These are phyloP conservation scores for Antitrichia curtipendula DNA, from an alignment of 225 moss, liverwort and hornwort genomes.

Conservation along the genomic window DNA sequence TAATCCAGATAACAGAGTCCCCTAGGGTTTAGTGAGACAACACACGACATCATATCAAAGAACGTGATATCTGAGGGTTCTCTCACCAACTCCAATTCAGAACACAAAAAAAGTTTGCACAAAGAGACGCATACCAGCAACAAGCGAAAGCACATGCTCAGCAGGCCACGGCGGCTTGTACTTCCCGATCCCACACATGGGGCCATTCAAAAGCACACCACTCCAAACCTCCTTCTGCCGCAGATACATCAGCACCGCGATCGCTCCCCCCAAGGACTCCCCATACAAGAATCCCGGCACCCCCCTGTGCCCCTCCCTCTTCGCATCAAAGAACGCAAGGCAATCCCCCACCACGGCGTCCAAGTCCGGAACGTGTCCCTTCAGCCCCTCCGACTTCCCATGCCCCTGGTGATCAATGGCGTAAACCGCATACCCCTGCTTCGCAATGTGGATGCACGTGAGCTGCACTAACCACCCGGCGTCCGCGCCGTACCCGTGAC, in stretches of 20 bases:
- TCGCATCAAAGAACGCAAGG: slow-evolving; percentile 44
- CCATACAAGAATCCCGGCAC: slow-evolving; percentile 64
- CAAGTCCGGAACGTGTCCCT: slow-evolving; percentile 55
- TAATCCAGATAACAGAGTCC: not conserved
- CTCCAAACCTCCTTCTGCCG: slow-evolving; percentile 42
- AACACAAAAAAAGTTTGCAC: not conserved
- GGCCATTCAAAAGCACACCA: slow-evolving; percentile 58
- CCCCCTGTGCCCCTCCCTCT: slow-evolving; percentile 6
- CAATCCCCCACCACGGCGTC: slow-evolving; percentile 53
- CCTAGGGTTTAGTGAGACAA: not conserved
- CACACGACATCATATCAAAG: not conserved
- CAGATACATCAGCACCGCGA: slow-evolving; percentile 54
- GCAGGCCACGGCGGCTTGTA: slow-evolving; percentile 64
- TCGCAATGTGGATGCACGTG: slow-evolving; percentile 61
- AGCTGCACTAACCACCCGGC: slow-evolving; percentile 85
- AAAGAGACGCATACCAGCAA: slow-evolving; percentile 25
- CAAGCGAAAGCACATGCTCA: slow-evolving; percentile 41
- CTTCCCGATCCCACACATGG: slow-evolving; percentile 74
- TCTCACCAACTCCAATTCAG: not conserved
- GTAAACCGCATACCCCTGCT: slow-evolving; percentile 59
- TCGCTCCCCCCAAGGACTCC: slow-evolving; percentile 75
- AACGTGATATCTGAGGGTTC: not conserved
- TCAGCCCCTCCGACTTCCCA: slow-evolving; percentile 64
- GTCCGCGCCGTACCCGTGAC: slow-evolving; percentile 81
- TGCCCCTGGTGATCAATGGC: slow-evolving; percentile 91